phyloP scores from a whole-genome alignment of 331 rosid genomes.

The Telfairia occidentalis region DNA sequence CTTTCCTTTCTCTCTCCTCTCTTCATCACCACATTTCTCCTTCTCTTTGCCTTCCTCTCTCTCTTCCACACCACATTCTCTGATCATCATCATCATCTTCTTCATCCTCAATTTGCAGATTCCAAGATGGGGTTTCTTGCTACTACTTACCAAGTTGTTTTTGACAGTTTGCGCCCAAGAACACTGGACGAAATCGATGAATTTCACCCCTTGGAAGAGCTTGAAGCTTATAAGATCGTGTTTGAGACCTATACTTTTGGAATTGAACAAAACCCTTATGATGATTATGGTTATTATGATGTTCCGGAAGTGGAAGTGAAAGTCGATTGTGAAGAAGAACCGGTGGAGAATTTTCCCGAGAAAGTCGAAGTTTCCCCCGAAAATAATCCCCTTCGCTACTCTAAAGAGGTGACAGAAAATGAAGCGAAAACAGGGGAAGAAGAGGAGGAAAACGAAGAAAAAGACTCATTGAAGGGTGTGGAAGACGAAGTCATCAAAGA shows the following conservation, averaged over 20 bases:
- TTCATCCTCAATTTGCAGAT: conserved; percentile 24
- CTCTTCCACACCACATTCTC: conserved; percentile 38
- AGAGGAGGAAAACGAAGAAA: conserved; percentile 30
- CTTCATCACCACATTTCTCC: conserved; percentile 60
- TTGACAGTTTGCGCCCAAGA: conserved; percentile 23
- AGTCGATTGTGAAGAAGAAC: conserved; percentile 23
- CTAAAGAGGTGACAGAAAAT: too few species aligned
- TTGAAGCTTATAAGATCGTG: conserved; percentile 62
- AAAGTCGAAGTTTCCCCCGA: conserved; percentile 17
- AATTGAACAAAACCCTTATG: neutral
- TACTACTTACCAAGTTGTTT: conserved; percentile 22
- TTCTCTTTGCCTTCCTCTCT: conserved; percentile 52
- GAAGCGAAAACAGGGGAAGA: conserved; percentile 31
- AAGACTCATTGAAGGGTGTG: conserved; percentile 31
- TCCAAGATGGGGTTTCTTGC: conserved; percentile 31
- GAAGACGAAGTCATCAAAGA: neutral
- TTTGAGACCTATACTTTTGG: conserved; percentile 47
- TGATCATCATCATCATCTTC: conserved; percentile 30
- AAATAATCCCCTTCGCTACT: conserved; percentile 18
- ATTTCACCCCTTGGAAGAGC: conserved; percentile 34
- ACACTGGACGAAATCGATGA: conserved; percentile 29
- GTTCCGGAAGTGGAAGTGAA: conserved; percentile 30
- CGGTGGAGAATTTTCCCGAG: conserved; percentile 1
- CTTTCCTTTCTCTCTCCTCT: conserved; percentile 74
- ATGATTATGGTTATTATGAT: neutral